A percentile compares a stretch with the other conserved stretches of the same genome.
Evolutionary conservation across 1,284 basidiomycete genomes (phyloP).

Genomic region (Pterulicium gracile): DNA sequence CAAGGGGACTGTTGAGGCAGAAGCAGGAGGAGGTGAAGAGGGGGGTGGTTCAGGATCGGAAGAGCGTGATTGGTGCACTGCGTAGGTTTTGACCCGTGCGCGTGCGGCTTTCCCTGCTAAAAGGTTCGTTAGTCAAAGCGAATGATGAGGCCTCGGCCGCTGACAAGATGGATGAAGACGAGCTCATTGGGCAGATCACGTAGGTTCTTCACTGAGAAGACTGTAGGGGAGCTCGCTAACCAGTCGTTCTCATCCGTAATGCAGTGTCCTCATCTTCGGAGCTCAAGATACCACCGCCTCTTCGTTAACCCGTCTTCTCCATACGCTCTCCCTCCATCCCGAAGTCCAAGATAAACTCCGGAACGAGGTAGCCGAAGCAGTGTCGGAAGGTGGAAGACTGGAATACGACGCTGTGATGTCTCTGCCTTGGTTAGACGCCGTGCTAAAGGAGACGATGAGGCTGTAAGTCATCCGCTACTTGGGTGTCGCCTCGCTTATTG

Average conservation of each 20-base stretch:
- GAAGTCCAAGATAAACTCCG: slow-evolving; percentile 24
- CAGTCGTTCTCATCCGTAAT: background rate
- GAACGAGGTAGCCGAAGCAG: slow-evolving; percentile 20
- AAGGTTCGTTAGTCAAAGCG: slow-evolving; percentile 31
- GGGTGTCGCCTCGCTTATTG: background rate
- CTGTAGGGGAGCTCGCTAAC: background rate
- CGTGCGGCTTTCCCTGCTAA: slow-evolving; percentile 1
- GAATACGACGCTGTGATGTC: slow-evolving; percentile 25
- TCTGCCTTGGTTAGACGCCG: slow-evolving; percentile 33
- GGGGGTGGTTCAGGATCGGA: slow-evolving; percentile 16
- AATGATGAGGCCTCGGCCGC: slow-evolving; percentile 21
- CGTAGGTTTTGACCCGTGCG: slow-evolving; percentile 23
- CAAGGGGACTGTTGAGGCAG: slow-evolving; percentile 26
- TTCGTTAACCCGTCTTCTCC: slow-evolving; percentile 25
- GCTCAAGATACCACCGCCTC: slow-evolving; percentile 34
- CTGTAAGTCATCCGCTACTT: slow-evolving; percentile 19
- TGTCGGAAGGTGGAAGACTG: slow-evolving; percentile 16
- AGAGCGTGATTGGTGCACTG: slow-evolving; percentile 40
- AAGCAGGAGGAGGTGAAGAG: slow-evolving; percentile 22
- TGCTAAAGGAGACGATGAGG: slow-evolving; percentile 34
- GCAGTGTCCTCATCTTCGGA: slow-evolving; percentile 32
- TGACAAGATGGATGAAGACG: slow-evolving; percentile 27
- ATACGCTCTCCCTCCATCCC: slow-evolving; percentile 19
- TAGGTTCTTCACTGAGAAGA: slow-evolving; percentile 13
- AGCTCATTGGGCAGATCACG: slow-evolving; percentile 38